Percentiles rank a stretch among this genome's conserved stretches.
These are phyloP conservation scores for Sclerospora graminicola DNA, from an alignment of 352 stramenopile genomes.

Conservation along the genomic window DNA sequence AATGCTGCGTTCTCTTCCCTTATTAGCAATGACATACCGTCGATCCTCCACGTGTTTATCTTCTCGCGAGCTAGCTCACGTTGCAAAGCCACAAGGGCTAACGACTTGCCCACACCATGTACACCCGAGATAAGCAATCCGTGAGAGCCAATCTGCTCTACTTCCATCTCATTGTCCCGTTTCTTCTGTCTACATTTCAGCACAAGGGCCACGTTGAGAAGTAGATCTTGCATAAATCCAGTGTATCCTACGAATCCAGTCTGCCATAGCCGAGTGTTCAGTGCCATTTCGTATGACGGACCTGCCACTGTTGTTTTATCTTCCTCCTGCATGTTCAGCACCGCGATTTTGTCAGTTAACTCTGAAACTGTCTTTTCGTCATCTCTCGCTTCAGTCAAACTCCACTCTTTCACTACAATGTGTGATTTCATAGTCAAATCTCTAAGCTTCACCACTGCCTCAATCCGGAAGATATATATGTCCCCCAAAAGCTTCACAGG, in stretches of 20 bases:
- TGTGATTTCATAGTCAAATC: too few species aligned
- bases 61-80: constrained; percentile 14
- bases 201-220: constrained; percentile 47
- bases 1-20: constrained; percentile 31
- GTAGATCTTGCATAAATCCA: constrained; percentile 31
- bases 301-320: neutral
- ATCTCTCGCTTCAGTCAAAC: neutral
- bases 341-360: constrained; percentile 11
- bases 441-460: too few species aligned
- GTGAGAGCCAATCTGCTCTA: constrained; percentile 41
- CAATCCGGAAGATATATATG: too few species aligned
- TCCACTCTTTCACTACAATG: constrained; percentile 15
- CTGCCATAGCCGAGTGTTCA: constrained; percentile 20
- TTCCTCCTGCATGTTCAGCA: constrained; percentile 12
- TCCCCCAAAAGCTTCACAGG: too few species aligned
- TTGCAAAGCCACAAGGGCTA: constrained; percentile 25
- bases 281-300: constrained; percentile 9
- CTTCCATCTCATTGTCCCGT: constrained; percentile 21
- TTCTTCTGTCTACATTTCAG: constrained; percentile 14
- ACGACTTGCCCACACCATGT: constrained; percentile 58
- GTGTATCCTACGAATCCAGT: constrained; percentile 42
- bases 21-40: constrained; percentile 47
- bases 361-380: neutral
- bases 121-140: constrained; percentile 37
- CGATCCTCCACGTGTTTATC: constrained; percentile 16